phyloP scores from a whole-genome alignment of 345 rosid genomes.

The Eucalyptus lansdowneana region DNA sequence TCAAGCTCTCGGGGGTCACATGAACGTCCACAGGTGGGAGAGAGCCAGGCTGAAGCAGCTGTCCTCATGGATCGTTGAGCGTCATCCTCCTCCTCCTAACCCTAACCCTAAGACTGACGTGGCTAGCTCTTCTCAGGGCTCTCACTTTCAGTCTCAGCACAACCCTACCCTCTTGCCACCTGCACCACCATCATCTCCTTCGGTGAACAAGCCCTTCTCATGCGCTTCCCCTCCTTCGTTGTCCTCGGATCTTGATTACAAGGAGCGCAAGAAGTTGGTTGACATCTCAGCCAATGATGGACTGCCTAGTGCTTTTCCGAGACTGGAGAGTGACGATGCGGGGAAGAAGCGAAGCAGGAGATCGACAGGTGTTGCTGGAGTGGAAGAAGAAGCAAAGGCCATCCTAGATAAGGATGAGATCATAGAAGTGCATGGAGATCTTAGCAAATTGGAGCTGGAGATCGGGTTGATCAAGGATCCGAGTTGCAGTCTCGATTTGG shows the following conservation, averaged over 20 bases:
- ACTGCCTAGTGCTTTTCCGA: background rate
- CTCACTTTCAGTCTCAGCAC: background rate
- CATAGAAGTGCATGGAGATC: background rate
- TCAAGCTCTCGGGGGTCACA: background rate
- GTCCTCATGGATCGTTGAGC: background rate
- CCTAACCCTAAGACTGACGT: background rate
- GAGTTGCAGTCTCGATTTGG: background rate
- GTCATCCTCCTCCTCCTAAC: background rate
- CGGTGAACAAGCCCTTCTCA: background rate
- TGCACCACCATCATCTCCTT: background rate
- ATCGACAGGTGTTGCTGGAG: background rate
- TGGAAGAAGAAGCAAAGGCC: background rate
- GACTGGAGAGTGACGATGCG: background rate
- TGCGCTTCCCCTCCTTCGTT: background rate
- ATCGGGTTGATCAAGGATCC: background rate
- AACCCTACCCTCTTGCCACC: background rate
- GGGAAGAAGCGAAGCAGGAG: background rate
- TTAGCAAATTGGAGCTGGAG: background rate
- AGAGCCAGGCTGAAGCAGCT: background rate
- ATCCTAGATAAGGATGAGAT: background rate
- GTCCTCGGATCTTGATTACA: background rate
- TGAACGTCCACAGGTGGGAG: background rate
- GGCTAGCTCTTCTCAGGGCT: background rate
- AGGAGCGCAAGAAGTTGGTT: background rate
- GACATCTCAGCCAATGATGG: background rate